Percentiles rank a stretch among this genome's conserved stretches.
Evolutionary conservation across 108 stramenopile species (phyloP).

Genomic region (Cyclostephanos tholiformis): DNA sequence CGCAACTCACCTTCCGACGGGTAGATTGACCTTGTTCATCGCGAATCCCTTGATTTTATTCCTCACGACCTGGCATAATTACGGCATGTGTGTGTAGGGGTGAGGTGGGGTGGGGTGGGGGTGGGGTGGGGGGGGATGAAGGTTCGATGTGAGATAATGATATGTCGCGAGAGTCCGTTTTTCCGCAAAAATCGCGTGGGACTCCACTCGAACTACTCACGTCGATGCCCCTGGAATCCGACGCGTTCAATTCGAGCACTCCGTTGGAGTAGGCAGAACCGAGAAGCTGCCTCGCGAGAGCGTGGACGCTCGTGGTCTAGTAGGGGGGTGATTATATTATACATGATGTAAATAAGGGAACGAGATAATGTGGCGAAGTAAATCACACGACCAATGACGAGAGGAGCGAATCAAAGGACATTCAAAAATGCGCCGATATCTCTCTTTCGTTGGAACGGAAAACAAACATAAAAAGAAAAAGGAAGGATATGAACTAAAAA

Average conservation of each 20-base stretch:
- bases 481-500: too few relatives aligned
- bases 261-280: constrained; percentile 76
- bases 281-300: constrained; percentile 87
- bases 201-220: constrained; percentile 42
- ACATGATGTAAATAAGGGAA: too few relatives aligned
- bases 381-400: too few relatives aligned
- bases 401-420: too few relatives aligned
- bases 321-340: background rate
- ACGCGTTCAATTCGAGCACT: constrained; percentile 95
- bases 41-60: constrained; percentile 99
- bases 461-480: too few relatives aligned
- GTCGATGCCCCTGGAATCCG: constrained; percentile 97
- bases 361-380: too few relatives aligned
- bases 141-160: background rate
- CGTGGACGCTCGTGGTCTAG: constrained; percentile 90
- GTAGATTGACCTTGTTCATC: constrained; percentile 88
- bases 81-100: too few relatives aligned
- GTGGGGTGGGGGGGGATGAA: background rate
- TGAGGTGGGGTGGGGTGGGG: background rate
- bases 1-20: constrained; percentile 65
- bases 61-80: constrained; percentile 73
- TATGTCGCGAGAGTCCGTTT: background rate
- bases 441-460: too few relatives aligned
- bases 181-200: too few relatives aligned
- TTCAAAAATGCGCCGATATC: too few relatives aligned